Percentiles rank a stretch among this genome's conserved stretches.
phyloP scores from a whole-genome alignment of 2,329 filamentous ascomycete genomes.

The Ceratocystis lukuohia region DNA sequence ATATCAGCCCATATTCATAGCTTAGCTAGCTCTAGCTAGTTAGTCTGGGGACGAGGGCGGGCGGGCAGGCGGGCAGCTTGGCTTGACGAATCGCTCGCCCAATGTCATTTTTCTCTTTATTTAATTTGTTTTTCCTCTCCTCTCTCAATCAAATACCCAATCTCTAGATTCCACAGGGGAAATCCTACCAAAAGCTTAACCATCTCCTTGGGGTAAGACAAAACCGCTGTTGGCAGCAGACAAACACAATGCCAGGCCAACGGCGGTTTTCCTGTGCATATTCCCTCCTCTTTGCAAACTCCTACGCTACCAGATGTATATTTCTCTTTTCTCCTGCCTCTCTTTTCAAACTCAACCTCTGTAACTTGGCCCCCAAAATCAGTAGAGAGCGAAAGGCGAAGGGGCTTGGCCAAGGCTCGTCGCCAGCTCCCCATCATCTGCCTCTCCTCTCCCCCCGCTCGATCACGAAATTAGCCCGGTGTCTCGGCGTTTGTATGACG shows the following conservation, averaged over 20 bases:
- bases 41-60: not conserved
- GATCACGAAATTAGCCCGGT: not conserved
- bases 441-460: not conserved
- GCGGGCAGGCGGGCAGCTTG: not conserved
- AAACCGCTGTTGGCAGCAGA: not conserved
- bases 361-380: not conserved
- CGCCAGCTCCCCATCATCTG: not conserved
- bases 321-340: not conserved
- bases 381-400: not conserved
- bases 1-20: not conserved
- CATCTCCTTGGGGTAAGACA: constrained; percentile 1
- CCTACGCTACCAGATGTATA: not conserved
- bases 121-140: not conserved
- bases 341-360: not conserved
- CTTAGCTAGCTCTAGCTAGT: not conserved
- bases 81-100: not conserved
- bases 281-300: not conserved
- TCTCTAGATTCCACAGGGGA: not conserved
- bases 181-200: constrained; percentile 6
- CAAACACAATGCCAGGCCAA: not conserved
- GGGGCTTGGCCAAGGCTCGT: not conserved
- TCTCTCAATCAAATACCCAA: not conserved
- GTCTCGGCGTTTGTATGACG: constrained; percentile 7
- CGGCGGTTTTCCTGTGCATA: not conserved
- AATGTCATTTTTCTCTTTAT: not conserved